These are phyloP conservation scores for Naganishia friedmannii DNA, from an alignment of 768 basidiomycete species.

Conservation along the genomic window DNA sequence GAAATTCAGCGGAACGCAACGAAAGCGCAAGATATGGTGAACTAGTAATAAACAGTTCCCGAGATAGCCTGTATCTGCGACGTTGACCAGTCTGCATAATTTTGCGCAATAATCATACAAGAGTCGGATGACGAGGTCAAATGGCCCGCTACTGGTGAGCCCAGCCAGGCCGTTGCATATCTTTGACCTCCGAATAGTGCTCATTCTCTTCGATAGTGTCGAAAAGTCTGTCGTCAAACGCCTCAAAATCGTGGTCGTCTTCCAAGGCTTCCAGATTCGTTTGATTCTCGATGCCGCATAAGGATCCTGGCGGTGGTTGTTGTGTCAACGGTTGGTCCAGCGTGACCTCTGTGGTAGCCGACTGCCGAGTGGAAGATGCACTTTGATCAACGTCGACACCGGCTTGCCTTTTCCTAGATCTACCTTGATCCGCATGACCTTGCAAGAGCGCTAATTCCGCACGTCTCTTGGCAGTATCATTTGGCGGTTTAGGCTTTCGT, in stretches of 20 bases:
- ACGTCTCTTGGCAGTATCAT: slow-evolving; percentile 18
- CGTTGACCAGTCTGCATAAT: too few species aligned
- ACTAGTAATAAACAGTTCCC: too few species aligned
- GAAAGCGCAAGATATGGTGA: too few species aligned
- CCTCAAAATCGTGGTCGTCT: neutral
- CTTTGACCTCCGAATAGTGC: slow-evolving; percentile 1
- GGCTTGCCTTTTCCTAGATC: neutral
- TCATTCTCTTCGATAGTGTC: slow-evolving; percentile 14
- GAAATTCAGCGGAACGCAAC: too few species aligned
- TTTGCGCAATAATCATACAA: too few species aligned
- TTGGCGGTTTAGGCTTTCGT: slow-evolving; percentile 3
- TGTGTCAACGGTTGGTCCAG: neutral
- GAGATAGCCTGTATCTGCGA: too few species aligned
- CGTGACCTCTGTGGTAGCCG: neutral
- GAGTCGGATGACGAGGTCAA: neutral
- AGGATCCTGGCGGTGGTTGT: neutral
- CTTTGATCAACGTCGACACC: neutral
- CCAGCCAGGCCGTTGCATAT: neutral
- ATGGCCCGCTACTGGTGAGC: neutral
- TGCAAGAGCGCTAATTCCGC: neutral
- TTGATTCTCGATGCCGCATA: neutral
- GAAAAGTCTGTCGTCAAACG: slow-evolving; percentile 16
- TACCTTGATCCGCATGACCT: neutral
- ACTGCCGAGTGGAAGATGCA: neutral
- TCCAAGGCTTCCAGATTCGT: neutral